Percentiles rank a stretch among this genome's conserved stretches.
Conservation (phyloP, 2,329 filamentous ascomycete species). For the Balansia obtecta region DNA sequence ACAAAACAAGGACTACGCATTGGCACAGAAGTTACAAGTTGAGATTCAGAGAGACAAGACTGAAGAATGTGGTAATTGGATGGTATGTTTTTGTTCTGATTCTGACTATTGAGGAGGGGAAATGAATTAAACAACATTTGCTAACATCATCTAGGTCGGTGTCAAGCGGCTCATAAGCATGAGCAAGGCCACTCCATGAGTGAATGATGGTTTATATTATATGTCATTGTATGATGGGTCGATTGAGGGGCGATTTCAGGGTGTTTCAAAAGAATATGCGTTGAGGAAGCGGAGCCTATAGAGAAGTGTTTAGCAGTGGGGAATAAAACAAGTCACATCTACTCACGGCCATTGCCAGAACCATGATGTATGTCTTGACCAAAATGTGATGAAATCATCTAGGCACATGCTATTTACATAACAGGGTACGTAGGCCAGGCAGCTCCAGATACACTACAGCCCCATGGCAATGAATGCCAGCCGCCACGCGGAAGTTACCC, state of each 20-base stretch:
- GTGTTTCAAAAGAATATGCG: neutral
- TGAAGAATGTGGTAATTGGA: conserved; percentile 76
- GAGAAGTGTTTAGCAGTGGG: too few species aligned
- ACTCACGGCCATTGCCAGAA: too few species aligned
- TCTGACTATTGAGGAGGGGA: neutral
- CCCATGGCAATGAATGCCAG: too few species aligned
- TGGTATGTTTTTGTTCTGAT: conserved; percentile 42
- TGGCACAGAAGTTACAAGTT: conserved; percentile 55
- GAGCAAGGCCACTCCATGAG: conserved; percentile 60
- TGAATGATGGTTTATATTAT: neutral
- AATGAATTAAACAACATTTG: neutral
- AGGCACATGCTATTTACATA: too few species aligned
- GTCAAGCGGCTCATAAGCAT: conserved; percentile 68
- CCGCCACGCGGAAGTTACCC: too few species aligned
- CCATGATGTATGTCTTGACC: too few species aligned
- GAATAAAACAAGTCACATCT: too few species aligned
- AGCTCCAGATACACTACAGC: too few species aligned
- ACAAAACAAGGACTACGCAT: conserved; percentile 55
- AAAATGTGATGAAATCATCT: too few species aligned
- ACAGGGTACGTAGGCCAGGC: too few species aligned
- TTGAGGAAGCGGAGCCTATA: neutral
- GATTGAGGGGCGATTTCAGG: too few species aligned
- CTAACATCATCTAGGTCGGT: conserved; percentile 48
- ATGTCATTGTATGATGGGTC: neutral
- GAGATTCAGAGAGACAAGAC: conserved; percentile 67